Conservation (phyloP, 345 rosid genomes). For the Eucalyptus lansdowneana region DNA sequence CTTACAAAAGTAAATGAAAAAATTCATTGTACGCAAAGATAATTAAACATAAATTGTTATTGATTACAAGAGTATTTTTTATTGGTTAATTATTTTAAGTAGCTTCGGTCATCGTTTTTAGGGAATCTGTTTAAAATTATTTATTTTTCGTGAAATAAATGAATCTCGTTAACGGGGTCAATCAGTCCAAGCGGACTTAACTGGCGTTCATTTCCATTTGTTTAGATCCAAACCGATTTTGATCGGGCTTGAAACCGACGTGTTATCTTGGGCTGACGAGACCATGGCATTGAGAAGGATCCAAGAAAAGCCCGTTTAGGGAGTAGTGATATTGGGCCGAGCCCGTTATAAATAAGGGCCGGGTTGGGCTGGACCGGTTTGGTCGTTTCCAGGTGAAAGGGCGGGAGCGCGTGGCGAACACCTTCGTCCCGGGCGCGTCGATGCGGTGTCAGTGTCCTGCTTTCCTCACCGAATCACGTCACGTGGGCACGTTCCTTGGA, state of each 20-base stretch:
- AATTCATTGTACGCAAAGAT: neutral
- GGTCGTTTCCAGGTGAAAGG: neutral
- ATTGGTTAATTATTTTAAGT: neutral
- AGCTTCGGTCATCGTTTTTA: neutral
- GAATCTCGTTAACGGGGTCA: neutral
- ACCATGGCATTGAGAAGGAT: neutral
- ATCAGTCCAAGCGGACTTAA: neutral
- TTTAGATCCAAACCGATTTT: neutral
- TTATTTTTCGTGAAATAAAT: neutral
- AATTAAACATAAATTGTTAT: too few species aligned
- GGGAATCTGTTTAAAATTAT: neutral
- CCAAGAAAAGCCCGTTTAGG: neutral
- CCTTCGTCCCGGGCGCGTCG: neutral
- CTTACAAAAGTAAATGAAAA: accelerated
- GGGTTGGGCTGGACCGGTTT: neutral
- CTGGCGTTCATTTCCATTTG: neutral
- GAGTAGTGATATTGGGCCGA: neutral
- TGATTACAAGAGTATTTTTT: accelerated
- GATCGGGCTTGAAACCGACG: neutral
- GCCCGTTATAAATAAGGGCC: neutral
- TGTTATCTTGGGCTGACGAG: neutral
- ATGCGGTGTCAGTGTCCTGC: too few species aligned
- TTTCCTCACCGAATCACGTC: neutral
- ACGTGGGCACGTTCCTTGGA: neutral
- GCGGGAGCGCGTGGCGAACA: neutral